These are phyloP conservation scores for Diutina scorzettiae DNA, from an alignment of 1,139 yeast species.

Conservation along the genomic window DNA sequence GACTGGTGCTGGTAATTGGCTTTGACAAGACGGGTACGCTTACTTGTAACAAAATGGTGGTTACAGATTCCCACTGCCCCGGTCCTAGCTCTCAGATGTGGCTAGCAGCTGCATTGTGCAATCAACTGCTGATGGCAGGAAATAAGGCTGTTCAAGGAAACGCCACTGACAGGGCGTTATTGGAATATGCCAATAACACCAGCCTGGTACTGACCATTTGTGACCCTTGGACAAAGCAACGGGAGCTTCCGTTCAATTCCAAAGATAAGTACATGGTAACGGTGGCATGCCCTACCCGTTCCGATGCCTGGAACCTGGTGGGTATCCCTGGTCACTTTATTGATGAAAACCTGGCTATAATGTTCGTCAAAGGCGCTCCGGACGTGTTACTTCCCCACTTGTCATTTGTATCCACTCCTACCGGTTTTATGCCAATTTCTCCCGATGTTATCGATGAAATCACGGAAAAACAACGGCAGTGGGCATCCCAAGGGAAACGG, in stretches of 20 bases:
- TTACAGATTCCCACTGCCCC: constrained; percentile 14
- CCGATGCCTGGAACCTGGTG: constrained; percentile 9
- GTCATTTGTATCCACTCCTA: constrained; percentile 11
- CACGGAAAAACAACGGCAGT: constrained; percentile 18
- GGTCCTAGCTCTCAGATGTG: constrained; percentile 14
- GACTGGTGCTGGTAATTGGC: constrained; percentile 24
- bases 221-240: constrained; percentile 14
- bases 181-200: constrained; percentile 21
- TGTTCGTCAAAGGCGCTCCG: constrained; percentile 40
- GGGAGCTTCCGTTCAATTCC: constrained; percentile 34
- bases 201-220: constrained; percentile 10
- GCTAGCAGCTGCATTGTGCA: constrained; percentile 26
- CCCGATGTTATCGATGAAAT: constrained; percentile 13
- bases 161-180: constrained; percentile 38
- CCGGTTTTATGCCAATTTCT: constrained; percentile 5
- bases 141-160: constrained; percentile 27
- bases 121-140: constrained; percentile 20
- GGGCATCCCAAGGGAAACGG: constrained; percentile 34
- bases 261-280: constrained; percentile 37
- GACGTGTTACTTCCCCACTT: constrained; percentile 31
- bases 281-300: constrained; percentile 12
- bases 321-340: constrained; percentile 11
- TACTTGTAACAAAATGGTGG: constrained; percentile 23
- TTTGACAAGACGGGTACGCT: constrained; percentile 27
- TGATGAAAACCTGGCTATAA: constrained; percentile 8